Evolutionary conservation across 2,329 filamentous ascomycete genomes (phyloP).

Genomic region (Aquanectria penicillioides): DNA sequence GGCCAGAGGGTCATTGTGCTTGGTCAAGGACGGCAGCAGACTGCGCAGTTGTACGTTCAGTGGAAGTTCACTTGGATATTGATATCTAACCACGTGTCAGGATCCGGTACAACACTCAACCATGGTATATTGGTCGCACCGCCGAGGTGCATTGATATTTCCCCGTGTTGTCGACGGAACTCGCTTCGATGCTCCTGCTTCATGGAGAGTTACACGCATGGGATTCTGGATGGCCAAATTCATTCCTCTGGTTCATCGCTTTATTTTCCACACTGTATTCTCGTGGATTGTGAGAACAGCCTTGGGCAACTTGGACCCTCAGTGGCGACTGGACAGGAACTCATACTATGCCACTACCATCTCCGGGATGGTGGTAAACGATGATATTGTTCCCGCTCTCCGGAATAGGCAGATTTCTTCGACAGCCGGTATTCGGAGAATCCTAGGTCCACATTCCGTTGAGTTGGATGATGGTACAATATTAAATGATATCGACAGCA

Average conservation of each 20-base stretch:
- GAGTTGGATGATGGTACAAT: slow-evolving; percentile 41
- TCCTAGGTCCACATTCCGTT: slow-evolving; percentile 31
- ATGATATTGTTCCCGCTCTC: slow-evolving; percentile 31
- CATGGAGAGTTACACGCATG: slow-evolving; percentile 31
- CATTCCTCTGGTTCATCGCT: slow-evolving; percentile 25
- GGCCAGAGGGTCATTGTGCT: slow-evolving; percentile 38
- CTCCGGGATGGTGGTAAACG: slow-evolving; percentile 28
- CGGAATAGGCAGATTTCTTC: slow-evolving; percentile 23
- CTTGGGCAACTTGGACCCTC: slow-evolving; percentile 31
- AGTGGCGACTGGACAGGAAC: slow-evolving; percentile 27
- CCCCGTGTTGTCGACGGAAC: slow-evolving; percentile 31
- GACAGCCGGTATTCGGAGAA: slow-evolving; percentile 3
- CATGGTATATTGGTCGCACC: slow-evolving; percentile 37
- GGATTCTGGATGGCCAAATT: slow-evolving; percentile 28
- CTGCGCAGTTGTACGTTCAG: slow-evolving; percentile 29
- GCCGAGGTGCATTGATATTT: slow-evolving; percentile 34
- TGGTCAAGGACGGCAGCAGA: slow-evolving; percentile 42
- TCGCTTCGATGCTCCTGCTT: slow-evolving; percentile 32
- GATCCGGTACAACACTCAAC: slow-evolving; percentile 30
- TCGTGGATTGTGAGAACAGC: slow-evolving; percentile 14
- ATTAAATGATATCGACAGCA: slow-evolving; percentile 38
- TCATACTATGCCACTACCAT: slow-evolving; percentile 26
- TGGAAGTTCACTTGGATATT: no score
- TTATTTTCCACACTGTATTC: slow-evolving; percentile 28
- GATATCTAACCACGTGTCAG: neutral